Percentiles rank a stretch among this genome's conserved stretches.
Evolutionary conservation across 805 yeast species (phyloP).

Genomic region (Candida loeiensis): DNA sequence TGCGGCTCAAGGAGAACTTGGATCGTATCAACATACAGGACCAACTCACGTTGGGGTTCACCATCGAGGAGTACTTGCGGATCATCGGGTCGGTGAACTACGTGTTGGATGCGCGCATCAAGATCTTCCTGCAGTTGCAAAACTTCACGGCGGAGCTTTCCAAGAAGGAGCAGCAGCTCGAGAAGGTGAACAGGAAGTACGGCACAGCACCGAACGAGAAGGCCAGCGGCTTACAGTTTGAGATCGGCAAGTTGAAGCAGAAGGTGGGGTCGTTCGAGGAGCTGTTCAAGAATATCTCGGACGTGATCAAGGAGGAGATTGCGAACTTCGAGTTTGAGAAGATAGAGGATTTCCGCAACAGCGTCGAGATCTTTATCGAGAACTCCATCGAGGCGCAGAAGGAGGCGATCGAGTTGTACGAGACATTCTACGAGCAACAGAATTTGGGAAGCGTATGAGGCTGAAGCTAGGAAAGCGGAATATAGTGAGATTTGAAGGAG

Average conservation of each 20-base stretch:
- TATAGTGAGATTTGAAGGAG: too few species aligned
- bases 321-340: conserved; percentile 68
- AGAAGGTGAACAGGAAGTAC: conserved; percentile 42
- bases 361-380: conserved; percentile 87
- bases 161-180: conserved; percentile 45
- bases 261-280: conserved; percentile 52
- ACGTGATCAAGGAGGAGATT: conserved; percentile 65
- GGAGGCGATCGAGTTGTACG: conserved; percentile 86
- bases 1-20: conserved; percentile 65
- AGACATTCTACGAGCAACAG: conserved; percentile 69
- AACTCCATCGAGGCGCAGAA: conserved; percentile 90
- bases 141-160: conserved; percentile 43
- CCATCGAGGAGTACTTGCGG: conserved; percentile 84
- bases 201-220: conserved; percentile 57
- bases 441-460: conserved; percentile 12
- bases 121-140: conserved; percentile 40
- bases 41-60: conserved; percentile 77
- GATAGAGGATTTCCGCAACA: conserved; percentile 78
- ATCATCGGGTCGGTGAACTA: conserved; percentile 69
- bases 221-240: conserved; percentile 52
- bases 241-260: conserved; percentile 52
- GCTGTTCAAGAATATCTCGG: conserved; percentile 61
- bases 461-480: background rate
- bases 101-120: conserved; percentile 71
- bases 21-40: conserved; percentile 82